phyloP scores from a whole-genome alignment of 768 basidiomycete genomes.

The Mycena olivaceomarginata region DNA sequence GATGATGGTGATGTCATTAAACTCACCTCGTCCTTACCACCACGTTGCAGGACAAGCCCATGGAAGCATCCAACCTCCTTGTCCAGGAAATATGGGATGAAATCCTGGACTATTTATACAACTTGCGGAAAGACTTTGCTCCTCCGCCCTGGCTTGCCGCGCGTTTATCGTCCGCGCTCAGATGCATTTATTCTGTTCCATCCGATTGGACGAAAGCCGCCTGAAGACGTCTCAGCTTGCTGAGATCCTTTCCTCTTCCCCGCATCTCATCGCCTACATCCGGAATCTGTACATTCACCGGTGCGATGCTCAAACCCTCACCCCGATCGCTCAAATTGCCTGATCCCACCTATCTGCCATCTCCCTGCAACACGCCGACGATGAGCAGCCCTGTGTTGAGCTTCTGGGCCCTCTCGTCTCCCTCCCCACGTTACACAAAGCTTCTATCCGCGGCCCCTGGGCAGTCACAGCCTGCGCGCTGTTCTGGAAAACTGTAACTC shows the following conservation, averaged over 20 bases:
- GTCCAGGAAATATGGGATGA: conserved; percentile 4
- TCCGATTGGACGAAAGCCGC: not conserved
- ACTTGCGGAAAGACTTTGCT: not conserved
- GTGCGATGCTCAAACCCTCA: not conserved
- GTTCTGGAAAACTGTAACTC: not conserved
- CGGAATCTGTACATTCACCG: not conserved
- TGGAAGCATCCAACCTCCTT: too few species aligned
- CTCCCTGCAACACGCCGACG: not conserved
- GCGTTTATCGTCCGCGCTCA: not conserved
- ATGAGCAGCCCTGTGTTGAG: not conserved
- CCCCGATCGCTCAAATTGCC: not conserved
- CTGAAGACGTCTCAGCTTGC: not conserved
- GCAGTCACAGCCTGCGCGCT: not conserved
- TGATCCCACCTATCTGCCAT: not conserved
- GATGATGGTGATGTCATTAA: too few species aligned
- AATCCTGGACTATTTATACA: not conserved
- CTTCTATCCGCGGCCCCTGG: not conserved
- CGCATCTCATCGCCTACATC: not conserved
- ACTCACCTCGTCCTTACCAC: too few species aligned
- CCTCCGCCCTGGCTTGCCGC: not conserved
- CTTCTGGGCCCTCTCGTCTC: not conserved
- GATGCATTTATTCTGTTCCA: not conserved
- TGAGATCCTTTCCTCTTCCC: not conserved
- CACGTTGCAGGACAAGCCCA: too few species aligned
- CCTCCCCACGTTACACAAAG: not conserved